Conservation (phyloP, 345 rosid species). For the Crucihimalaya himalaica region DNA sequence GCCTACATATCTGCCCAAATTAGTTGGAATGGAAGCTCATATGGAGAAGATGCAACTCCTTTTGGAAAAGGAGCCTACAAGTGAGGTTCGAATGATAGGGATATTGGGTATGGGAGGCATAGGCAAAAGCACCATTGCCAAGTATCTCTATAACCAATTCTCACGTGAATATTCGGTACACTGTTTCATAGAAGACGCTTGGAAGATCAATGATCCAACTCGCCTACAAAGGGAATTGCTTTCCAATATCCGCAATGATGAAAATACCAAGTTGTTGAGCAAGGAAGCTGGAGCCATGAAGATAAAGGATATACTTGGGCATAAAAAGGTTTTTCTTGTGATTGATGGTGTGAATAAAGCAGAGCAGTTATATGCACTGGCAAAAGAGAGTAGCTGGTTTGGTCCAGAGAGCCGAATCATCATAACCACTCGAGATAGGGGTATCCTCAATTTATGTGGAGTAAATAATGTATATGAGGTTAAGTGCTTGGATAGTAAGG, state of each 20-base stretch:
- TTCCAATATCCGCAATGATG: not conserved
- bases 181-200: not conserved
- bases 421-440: constrained; percentile 14
- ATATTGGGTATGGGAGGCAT: constrained; percentile 28
- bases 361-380: not conserved
- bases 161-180: not conserved
- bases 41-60: not conserved
- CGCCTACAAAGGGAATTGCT: not conserved
- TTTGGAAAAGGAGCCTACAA: not conserved
- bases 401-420: constrained; percentile 15
- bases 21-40: constrained; percentile 23
- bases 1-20: not conserved
- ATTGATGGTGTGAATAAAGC: not conserved
- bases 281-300: not conserved
- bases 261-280: not conserved
- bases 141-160: not conserved
- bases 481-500: too few relatives aligned
- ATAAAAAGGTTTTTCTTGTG: constrained; percentile 6
- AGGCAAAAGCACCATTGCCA: constrained; percentile 23
- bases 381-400: not conserved
- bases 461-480: not conserved
- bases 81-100: constrained; percentile 17
- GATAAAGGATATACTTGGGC: not conserved
- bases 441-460: not conserved
- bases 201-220: too few relatives aligned